These are phyloP conservation scores for Fusarium papillatum DNA, from an alignment of 2,329 filamentous ascomycete genomes.

Conservation along the genomic window DNA sequence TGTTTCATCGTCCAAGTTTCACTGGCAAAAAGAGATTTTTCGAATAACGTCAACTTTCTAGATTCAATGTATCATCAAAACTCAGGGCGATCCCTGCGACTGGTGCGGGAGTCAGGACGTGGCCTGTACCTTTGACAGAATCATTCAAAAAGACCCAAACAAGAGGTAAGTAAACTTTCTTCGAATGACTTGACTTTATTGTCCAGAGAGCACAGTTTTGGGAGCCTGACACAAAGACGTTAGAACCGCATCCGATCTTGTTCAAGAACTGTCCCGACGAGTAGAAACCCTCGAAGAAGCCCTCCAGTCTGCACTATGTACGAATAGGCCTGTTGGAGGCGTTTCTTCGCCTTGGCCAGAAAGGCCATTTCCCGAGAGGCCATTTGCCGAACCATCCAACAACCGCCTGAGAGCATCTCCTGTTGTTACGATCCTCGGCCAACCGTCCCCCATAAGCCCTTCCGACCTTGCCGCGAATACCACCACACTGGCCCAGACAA, in stretches of 20 bases:
- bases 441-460: conserved; percentile 11
- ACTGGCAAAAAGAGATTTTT: background rate
- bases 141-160: conserved; percentile 30
- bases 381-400: conserved; percentile 8
- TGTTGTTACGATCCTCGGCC: background rate
- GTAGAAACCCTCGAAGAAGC: conserved; percentile 35
- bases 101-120: conserved; percentile 39
- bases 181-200: background rate
- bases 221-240: background rate
- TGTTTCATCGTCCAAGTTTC: background rate
- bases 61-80: conserved; percentile 40
- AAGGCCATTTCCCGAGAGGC: background rate
- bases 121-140: conserved; percentile 40
- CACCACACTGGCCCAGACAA: background rate
- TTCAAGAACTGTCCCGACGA: conserved; percentile 36
- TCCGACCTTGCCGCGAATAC: conserved; percentile 3
- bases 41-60: background rate
- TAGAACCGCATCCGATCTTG: conserved; percentile 30
- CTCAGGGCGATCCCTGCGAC: conserved; percentile 31
- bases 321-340: conserved; percentile 5
- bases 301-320: conserved; percentile 19
- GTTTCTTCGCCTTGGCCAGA: conserved; percentile 22
- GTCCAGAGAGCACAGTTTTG: background rate
- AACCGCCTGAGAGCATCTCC: conserved; percentile 11
- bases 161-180: conserved; percentile 31